Evolutionary conservation across 169 alveolate species (phyloP).

Genomic region (Plasmodium berghei): DNA sequence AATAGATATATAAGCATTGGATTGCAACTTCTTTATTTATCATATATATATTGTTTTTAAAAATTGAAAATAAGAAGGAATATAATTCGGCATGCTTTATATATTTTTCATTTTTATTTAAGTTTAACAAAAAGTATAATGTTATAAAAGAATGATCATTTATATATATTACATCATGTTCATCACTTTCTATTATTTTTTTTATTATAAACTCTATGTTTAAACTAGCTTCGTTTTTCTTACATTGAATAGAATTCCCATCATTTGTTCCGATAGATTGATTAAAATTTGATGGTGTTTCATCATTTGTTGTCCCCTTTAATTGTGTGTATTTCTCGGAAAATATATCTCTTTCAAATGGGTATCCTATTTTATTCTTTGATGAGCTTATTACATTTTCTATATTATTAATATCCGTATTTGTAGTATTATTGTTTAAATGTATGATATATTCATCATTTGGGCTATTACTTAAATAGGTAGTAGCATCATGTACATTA

Average conservation of each 20-base stretch:
- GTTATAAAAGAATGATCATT: conserved; percentile 48
- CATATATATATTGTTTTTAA: conserved; percentile 56
- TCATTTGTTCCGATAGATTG: no score
- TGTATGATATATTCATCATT: conserved; percentile 39
- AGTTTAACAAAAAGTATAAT: conserved; percentile 23
- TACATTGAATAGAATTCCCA: not conserved
- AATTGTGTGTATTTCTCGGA: no score
- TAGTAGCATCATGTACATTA: not conserved
- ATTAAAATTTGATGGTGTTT: no score
- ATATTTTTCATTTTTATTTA: conserved; percentile 27
- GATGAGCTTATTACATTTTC: not conserved
- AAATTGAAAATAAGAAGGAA: conserved; percentile 10
- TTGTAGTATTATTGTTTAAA: not conserved
- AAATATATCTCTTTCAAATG: no score
- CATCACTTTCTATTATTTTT: not conserved
- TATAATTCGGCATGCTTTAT: conserved; percentile 13
- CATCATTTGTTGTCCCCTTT: no score
- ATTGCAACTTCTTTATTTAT: conserved; percentile 53
- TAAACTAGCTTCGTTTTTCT: not conserved
- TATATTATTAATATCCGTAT: not conserved
- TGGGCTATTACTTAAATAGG: not conserved
- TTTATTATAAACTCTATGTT: not conserved
- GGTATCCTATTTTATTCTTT: no score
- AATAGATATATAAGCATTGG: conserved; percentile 63
- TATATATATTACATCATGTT: conserved; percentile 1